Evolutionary conservation across 257 asterid genomes (phyloP), one percentile per base, ranked within the genome.

Genomic region (Anisodus tanguticus): DNA sequence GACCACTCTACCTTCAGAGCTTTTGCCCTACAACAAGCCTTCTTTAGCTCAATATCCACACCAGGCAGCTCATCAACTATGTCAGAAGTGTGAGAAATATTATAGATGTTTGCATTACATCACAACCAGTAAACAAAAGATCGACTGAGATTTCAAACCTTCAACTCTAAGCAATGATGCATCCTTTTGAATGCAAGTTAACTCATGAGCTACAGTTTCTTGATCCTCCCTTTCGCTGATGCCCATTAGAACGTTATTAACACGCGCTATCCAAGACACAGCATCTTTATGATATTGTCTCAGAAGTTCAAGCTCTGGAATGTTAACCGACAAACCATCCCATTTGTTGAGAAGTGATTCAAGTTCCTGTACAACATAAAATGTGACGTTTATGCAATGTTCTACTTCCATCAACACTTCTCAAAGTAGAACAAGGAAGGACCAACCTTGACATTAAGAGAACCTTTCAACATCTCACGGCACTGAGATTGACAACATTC

Each of bases 291-390:
- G 90, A 84, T 91, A 90, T 83, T 90, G 88, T 81, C 90, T 91
- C 72, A 94, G 89, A 87, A 89, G 93, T 78, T 91, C 90, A 84
- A 95, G 91, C 92, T 94, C 99, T n/a, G 90, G 93, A 87, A 94
- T 85, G 79, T 83, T 89, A 86, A 93, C 92, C 80, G 90, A 85
- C 87, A 95, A 91, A 86, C 90, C 88, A 89, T 91, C 90, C 91
- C 92, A 92, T 88, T 89, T 94, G 85, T 69, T 62, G 77, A 94
- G 89, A 83, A 92, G 90, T 80, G 83, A 83, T 85, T 93, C 83
- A 69, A 94, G 91, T 85, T 91, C 92, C 98, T 95, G 98, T 72
- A 83, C 67, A 80, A 85, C 83, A 43, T 66, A 84, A 63, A 57
- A 54, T 35, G 72, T 80, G 71, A 41, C 70, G 69, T 83, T 54